Evolutionary conservation across 768 basidiomycete genomes (phyloP).

Genomic region (Boletus subparvulus): DNA sequence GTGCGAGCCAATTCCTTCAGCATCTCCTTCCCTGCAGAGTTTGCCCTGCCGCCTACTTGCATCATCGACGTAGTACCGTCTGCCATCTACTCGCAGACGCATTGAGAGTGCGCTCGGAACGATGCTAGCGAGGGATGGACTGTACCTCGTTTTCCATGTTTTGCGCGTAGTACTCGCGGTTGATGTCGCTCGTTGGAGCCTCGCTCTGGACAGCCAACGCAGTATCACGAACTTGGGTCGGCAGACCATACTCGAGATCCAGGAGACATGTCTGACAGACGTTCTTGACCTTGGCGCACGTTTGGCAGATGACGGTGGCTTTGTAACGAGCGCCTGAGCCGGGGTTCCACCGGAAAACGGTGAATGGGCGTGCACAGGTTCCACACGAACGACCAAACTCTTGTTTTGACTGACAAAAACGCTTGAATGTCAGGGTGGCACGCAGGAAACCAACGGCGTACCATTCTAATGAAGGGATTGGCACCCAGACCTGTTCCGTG

Average conservation of each 20-base stretch:
- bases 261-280: slow-evolving; percentile 97
- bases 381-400: slow-evolving; percentile 95
- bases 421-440: not conserved
- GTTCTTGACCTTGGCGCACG: slow-evolving; percentile 94
- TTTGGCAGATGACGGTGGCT: slow-evolving; percentile 95
- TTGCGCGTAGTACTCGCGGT: slow-evolving; percentile 92
- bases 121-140: not conserved
- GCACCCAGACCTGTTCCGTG: slow-evolving; percentile 65
- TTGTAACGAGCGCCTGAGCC: slow-evolving; percentile 92
- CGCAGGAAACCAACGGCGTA: slow-evolving; percentile 34
- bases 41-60: slow-evolving; percentile 54
- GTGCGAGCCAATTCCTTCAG: slow-evolving; percentile 91
- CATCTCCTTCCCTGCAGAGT: slow-evolving; percentile 92
- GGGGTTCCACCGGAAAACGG: slow-evolving; percentile 98
- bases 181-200: slow-evolving; percentile 96
- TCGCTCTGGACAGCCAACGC: slow-evolving; percentile 82
- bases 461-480: slow-evolving; percentile 95
- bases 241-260: slow-evolving; percentile 93
- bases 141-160: slow-evolving; percentile 82
- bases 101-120: not conserved
- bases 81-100: slow-evolving; percentile 51
- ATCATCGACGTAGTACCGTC: slow-evolving; percentile 63
- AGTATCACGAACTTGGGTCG: slow-evolving; percentile 96
- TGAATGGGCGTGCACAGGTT: slow-evolving; percentile 95
- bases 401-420: slow-evolving; percentile 90